phyloP scores from a whole-genome alignment of 2,329 filamentous ascomycete species.

The Aotearoamyces nothofagi region DNA sequence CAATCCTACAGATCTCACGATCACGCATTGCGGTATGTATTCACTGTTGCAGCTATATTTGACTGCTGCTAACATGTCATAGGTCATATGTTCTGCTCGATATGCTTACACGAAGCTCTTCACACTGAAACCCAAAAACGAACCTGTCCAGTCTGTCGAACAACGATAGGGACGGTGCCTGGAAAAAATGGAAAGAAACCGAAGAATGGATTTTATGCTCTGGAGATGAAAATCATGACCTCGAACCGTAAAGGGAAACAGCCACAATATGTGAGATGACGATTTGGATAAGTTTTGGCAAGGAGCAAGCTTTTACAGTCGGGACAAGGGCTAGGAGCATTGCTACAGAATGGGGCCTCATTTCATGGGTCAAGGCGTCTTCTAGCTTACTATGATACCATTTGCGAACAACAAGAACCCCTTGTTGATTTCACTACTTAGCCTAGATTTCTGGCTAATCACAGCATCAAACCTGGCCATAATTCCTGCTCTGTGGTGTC shows the following conservation, averaged over 20 bases:
- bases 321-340: too few species aligned
- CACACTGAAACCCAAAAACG: conserved; percentile 37
- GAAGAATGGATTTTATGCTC: conserved; percentile 35
- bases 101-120: conserved; percentile 45
- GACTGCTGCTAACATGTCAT: conserved; percentile 7
- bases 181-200: conserved; percentile 24
- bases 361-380: too few species aligned
- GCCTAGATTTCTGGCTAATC: too few species aligned
- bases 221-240: conserved; percentile 49
- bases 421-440: too few species aligned
- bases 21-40: conserved; percentile 50
- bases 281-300: too few species aligned
- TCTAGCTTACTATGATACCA: too few species aligned
- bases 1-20: conserved; percentile 37
- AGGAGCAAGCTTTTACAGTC: too few species aligned
- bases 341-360: too few species aligned
- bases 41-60: not conserved
- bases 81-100: conserved; percentile 51
- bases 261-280: conserved; percentile 8
- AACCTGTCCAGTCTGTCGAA: conserved; percentile 48
- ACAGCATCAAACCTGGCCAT: too few species aligned
- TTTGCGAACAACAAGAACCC: too few species aligned
- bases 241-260: conserved; percentile 35
- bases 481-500: too few species aligned
- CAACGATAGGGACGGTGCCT: conserved; percentile 33